Percentiles rank a stretch among this genome's conserved stretches.
Evolutionary conservation across 2,329 filamentous ascomycete genomes (phyloP).

Genomic region (Apiospora saccharicola): DNA sequence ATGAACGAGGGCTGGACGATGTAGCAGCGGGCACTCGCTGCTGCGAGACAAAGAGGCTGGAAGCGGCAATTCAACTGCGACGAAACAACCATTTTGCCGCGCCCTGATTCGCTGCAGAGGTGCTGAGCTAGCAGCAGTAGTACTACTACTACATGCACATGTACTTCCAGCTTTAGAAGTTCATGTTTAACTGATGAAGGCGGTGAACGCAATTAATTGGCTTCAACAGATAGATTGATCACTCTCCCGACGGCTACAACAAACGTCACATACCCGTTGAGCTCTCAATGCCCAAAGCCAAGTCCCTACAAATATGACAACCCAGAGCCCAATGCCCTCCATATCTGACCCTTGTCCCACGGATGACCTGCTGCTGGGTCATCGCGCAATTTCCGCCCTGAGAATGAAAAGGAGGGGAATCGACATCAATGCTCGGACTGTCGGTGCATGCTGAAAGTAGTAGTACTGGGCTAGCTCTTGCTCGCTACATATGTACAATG

Average conservation of each 20-base stretch:
- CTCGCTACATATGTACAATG: too few species aligned
- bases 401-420: slow-evolving; percentile 7
- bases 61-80: neutral
- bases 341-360: neutral
- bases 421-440: neutral
- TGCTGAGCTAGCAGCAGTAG: neutral
- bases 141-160: neutral
- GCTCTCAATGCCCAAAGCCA: too few species aligned
- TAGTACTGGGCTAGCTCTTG: too few species aligned
- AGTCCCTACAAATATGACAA: too few species aligned
- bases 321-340: neutral
- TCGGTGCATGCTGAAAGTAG: neutral
- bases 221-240: neutral
- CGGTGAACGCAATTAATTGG: neutral
- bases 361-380: neutral
- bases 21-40: too few species aligned
- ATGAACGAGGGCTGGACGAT: neutral
- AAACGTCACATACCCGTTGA: too few species aligned
- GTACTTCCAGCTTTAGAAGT: neutral
- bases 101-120: neutral
- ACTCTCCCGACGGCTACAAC: neutral
- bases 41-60: slow-evolving; percentile 9
- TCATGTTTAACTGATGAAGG: neutral
- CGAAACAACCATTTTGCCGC: neutral
- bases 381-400: slow-evolving; percentile 5